Evolutionary conservation across 345 rosid species (phyloP).

Genomic region (Eucalyptus regnans): DNA sequence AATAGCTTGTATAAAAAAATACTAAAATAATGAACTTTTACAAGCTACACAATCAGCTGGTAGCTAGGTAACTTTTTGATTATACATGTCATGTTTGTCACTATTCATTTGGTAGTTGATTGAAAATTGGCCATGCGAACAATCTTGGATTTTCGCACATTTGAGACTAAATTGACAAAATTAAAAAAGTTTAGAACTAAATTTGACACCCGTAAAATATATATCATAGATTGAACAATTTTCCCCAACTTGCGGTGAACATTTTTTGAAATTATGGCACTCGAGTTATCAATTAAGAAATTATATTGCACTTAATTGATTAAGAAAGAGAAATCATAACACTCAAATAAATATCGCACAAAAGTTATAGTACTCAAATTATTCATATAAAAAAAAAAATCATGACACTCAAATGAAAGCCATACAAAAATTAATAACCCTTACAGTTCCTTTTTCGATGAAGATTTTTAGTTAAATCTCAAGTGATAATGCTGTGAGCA

Average conservation of each 20-base stretch:
- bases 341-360: too few relatives aligned
- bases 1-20: background rate
- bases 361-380: rapidly evolving
- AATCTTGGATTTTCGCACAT: background rate
- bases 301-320: background rate
- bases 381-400: too few relatives aligned
- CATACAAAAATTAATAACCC: background rate
- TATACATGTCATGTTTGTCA: background rate
- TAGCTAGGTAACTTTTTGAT: background rate
- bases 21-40: background rate
- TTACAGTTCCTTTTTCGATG: rapidly evolving
- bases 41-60: background rate
- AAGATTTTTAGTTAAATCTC: background rate
- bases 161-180: too few relatives aligned
- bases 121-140: too few relatives aligned
- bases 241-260: rapidly evolving
- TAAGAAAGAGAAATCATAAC: too few relatives aligned
- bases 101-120: background rate
- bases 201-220: too few relatives aligned
- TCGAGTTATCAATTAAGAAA: background rate
- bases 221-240: too few relatives aligned
- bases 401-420: too few relatives aligned
- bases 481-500: background rate
- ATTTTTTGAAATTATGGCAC: background rate
- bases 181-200: rapidly evolving